Evolutionary conservation across 2,329 filamentous ascomycete species (phyloP), one percentile per base, ranked within the genome.

Genomic region (Trichophyton equinum): DNA sequence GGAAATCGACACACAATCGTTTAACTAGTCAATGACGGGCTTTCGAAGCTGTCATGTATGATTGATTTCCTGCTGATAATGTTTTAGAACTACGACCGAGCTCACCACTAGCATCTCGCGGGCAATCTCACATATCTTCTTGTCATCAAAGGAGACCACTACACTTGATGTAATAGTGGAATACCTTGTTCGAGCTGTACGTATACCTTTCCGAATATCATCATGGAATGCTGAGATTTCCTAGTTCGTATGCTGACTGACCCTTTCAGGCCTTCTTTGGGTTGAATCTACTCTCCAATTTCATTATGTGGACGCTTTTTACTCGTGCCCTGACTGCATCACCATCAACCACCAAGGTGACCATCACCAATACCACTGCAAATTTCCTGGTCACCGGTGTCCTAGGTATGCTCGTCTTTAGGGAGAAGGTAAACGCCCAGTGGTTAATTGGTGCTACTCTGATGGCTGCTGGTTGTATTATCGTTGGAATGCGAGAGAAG

Each of bases 291-390:
- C 67, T 82, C 66, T 85, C 84, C 74, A 85, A 85, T 67, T 77
- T 79, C 30, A 76, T 82, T 27, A 85, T 85, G 83, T 85, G 83
- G 83, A 81, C 80, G 0, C 76, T 85, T 15, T 85, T 85, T 73
- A 85, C 83, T 1, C 78, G 81, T 46, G 83, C 83, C 13, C 72
- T 86, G 15, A 85, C 82, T 0, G 79, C 82, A 18, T 79, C 79
- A 0, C 77, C 78, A 40, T 84, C 81, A 11, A 85, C 83, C 1
- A 82, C 82, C 1, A 82, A 82, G 60, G 83, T 85, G 61, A 81
- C 79, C 58, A 80, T 86, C 63, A 82, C 85, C 61, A 86, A 86
- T 65, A 85, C 84, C 15, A 80, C 79, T 58, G 78, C 82, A 2
- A 86, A 86, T 67, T 86, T 86, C 71, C 75, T 85, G 63, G 70